These are phyloP conservation scores for Neonectria coccinea DNA, from an alignment of 2,329 filamentous ascomycete genomes.

Conservation along the genomic window DNA sequence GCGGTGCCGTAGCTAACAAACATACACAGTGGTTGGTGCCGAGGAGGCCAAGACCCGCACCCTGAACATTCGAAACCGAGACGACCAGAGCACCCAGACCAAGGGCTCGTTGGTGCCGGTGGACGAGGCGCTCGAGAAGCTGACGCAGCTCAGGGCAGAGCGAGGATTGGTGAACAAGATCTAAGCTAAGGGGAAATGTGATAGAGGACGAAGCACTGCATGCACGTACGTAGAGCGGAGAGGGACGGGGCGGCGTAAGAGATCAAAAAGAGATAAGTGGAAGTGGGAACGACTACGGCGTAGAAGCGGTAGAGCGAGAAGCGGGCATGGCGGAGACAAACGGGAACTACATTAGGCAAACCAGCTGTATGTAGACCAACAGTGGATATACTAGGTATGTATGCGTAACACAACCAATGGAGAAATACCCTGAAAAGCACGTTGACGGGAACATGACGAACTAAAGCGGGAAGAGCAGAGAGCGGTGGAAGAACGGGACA, in stretches of 20 bases:
- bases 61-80: conserved; percentile 73
- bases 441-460: conserved; percentile 8
- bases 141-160: conserved; percentile 64
- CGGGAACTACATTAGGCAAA: conserved; percentile 24
- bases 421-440: conserved; percentile 23
- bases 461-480: not conserved
- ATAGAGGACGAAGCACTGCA: conserved; percentile 8
- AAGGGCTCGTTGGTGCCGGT: conserved; percentile 70
- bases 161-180: conserved; percentile 53
- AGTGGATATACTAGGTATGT: conserved; percentile 20
- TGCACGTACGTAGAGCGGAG: conserved; percentile 5
- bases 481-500: not conserved
- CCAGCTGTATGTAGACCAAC: conserved; percentile 17
- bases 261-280: conserved; percentile 37
- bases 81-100: conserved; percentile 71
- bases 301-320: conserved; percentile 33
- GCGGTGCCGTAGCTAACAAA: conserved; percentile 30
- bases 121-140: conserved; percentile 67
- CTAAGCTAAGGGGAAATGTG: conserved; percentile 34
- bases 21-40: conserved; percentile 66
- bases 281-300: conserved; percentile 32
- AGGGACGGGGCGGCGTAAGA: conserved; percentile 25
- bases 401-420: conserved; percentile 35
- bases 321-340: conserved; percentile 23
- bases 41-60: conserved; percentile 70